A percentile compares a stretch with the other conserved stretches of the same genome.
These are phyloP conservation scores for Neurospora intermedia DNA, from an alignment of 495 filamentous ascomycete genomes.

Conservation along the genomic window DNA sequence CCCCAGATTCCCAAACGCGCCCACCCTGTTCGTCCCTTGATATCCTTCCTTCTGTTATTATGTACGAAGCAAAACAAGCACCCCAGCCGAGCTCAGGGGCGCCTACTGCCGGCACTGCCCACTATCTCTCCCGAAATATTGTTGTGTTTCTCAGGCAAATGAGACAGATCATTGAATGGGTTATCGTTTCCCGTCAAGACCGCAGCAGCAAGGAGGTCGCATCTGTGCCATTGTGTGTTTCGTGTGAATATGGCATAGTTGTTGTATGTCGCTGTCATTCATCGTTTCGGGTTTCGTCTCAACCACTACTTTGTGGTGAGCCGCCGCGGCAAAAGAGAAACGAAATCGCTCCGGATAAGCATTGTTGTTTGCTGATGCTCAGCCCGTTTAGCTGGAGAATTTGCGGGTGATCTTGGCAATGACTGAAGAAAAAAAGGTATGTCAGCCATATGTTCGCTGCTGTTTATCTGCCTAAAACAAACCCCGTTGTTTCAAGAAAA, in stretches of 20 bases:
- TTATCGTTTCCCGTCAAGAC: neutral
- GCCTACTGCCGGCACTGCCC: neutral
- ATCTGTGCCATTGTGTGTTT: neutral
- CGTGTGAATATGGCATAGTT: neutral
- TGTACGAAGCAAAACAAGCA: neutral
- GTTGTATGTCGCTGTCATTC: neutral
- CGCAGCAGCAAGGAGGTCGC: neutral
- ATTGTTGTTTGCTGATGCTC: neutral
- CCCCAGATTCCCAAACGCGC: neutral
- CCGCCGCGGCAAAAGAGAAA: neutral
- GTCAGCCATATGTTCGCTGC: constrained; percentile 1
- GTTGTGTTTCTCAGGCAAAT: neutral
- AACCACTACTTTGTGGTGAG: neutral
- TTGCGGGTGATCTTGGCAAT: constrained; percentile 92
- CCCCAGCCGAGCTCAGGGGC: neutral
- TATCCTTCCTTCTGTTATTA: neutral
- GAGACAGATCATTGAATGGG: neutral
- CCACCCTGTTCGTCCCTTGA: neutral
- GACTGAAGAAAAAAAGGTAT: constrained; percentile 41
- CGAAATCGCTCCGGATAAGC: neutral
- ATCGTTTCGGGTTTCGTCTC: neutral
- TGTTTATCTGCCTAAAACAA: neutral
- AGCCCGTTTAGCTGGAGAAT: constrained; percentile 55
- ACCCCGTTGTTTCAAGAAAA: neutral
- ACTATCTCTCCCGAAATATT: neutral